These are phyloP conservation scores for Wickerhamiella dianesei DNA, from an alignment of 805 yeast genomes.

Conservation along the genomic window DNA sequence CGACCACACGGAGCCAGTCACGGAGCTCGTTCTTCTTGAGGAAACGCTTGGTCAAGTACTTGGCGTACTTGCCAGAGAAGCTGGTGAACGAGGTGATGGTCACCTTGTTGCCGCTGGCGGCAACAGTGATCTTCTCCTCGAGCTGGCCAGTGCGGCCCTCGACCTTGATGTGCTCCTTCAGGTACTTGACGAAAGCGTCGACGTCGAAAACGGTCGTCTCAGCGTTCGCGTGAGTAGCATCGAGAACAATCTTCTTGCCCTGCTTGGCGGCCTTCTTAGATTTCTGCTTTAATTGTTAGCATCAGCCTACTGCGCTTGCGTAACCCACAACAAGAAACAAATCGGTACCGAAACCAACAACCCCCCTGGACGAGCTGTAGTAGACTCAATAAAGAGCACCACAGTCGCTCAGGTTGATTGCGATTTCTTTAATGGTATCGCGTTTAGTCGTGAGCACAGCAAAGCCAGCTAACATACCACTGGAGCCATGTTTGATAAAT, in stretches of 20 bases:
- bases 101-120: constrained; percentile 70
- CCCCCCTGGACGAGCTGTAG: not conserved
- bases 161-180: constrained; percentile 98
- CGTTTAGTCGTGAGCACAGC: constrained; percentile 25
- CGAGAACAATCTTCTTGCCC: constrained; percentile 75
- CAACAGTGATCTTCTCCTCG: constrained; percentile 81
- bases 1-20: constrained; percentile 99
- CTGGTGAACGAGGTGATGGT: constrained; percentile 83
- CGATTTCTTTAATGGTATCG: not conserved
- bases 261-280: constrained; percentile 61
- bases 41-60: constrained; percentile 99
- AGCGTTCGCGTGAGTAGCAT: constrained; percentile 94
- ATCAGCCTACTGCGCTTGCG: constrained; percentile 62
- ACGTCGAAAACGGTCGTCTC: constrained; percentile 97
- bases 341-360: constrained; percentile 2
- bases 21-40: constrained; percentile 99
- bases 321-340: constrained; percentile 17
- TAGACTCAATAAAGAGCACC: constrained; percentile 19
- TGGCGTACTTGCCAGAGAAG: constrained; percentile 99
- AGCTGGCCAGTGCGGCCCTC: constrained; percentile 94
- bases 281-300: constrained; percentile 26
- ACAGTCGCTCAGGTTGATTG: not conserved
- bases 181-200: constrained; percentile 93
- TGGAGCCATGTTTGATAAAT: constrained; percentile 62
- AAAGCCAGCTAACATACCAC: constrained; percentile 55